A percentile compares a stretch with the other conserved stretches of the same genome.
These are phyloP conservation scores for Microcos paniculata DNA, from an alignment of 345 rosid species.

Conservation along the genomic window DNA sequence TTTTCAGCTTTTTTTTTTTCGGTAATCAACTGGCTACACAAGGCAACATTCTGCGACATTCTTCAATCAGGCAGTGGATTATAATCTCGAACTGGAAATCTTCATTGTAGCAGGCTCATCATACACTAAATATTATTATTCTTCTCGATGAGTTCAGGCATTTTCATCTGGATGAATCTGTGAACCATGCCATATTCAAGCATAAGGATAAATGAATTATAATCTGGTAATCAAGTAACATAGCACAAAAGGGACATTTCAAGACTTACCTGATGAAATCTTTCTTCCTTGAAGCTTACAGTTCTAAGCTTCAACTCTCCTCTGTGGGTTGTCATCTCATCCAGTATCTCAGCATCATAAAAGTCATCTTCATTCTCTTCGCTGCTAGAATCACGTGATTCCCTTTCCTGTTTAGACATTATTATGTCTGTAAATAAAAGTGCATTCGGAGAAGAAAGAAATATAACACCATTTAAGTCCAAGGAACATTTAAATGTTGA, in stretches of 20 bases:
- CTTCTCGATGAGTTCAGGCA: not conserved
- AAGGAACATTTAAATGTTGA: not conserved
- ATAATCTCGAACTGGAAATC: not conserved
- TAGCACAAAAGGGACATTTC: not conserved
- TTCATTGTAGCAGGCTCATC: not conserved
- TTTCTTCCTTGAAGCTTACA: constrained; percentile 53
- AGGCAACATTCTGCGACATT: not conserved
- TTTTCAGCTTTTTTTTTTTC: not conserved
- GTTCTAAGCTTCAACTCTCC: constrained; percentile 78
- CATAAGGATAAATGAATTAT: not conserved
- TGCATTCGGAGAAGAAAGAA: not conserved
- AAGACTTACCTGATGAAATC: constrained; percentile 27
- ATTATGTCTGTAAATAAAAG: not conserved
- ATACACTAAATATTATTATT: not conserved
- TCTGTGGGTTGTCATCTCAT: constrained; percentile 74
- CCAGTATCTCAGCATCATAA: constrained; percentile 71
- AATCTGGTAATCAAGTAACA: not conserved
- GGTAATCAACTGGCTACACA: not conserved
- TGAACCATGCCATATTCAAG: constrained; percentile 15
- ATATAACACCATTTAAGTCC: not conserved
- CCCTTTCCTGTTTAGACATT: constrained; percentile 36
- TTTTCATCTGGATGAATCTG: constrained; percentile 33
- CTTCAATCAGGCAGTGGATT: not conserved
- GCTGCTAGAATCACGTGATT: constrained; percentile 17
- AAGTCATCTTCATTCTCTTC: constrained; percentile 45